Evolutionary conservation across 2,329 filamentous ascomycete species (phyloP), one percentile per base, ranked within the genome.

Genomic region (Fusarium palustre): DNA sequence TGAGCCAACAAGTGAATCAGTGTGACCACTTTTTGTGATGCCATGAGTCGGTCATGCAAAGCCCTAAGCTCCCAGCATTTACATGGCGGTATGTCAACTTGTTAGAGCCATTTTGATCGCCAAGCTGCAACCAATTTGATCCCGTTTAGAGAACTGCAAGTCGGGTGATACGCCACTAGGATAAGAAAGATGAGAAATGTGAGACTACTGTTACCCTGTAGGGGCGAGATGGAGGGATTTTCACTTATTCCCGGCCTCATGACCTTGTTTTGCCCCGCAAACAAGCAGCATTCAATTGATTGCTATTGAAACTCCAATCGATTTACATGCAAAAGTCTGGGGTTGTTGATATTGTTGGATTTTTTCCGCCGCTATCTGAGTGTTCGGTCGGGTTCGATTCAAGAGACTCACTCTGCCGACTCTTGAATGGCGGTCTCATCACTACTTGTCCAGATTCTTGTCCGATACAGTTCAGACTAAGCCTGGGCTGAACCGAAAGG

Each of bases 1-100:
- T 67, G 63, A 59, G 45, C 63, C 42, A 63, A 31, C 34, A 53
- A 43, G 30, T 68, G 58, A 53, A 68, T 68, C 64, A 67, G 58
- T 59, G 48, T 36, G 28, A 39, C 49, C 24, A 20, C 22, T 16
- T 25, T 8, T 31, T 53, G 30, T 28, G 47, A 46, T 30, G 42
- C 56, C 36, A 68, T 54, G 39, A 54, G 33, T 45, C 24, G 42
- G 36, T 55, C 48, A 49, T 49, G 28, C n/a, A 46, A 50, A 47
- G 52, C 30, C 16, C 28, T 39, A 22, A 58, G 45, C 39, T 15
- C 28, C 33, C 13, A 33, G 12, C 20, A 47, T 64, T 7, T 18
- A 22, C 15, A 20, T 47, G 39, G 59, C 18, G 39, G 39, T 31
- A 28, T 33, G 25, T 42, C 48, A 12, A 39, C 36, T 22, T 38